These are phyloP conservation scores for Elsinoe ampelina DNA, from an alignment of 2,329 filamentous ascomycete genomes.

Conservation along the genomic window DNA sequence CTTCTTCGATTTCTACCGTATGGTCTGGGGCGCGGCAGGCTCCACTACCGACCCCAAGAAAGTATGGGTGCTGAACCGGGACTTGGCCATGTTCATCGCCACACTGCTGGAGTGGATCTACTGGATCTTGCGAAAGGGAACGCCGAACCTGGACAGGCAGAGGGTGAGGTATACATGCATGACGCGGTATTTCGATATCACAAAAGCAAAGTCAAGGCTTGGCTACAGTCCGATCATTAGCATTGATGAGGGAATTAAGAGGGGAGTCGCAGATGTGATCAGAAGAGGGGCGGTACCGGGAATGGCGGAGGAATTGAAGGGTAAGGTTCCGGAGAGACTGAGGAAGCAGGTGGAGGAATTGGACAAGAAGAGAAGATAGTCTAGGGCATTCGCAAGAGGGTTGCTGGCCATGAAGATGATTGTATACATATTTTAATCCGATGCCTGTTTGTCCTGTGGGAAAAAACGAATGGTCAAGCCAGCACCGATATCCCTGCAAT, in stretches of 20 bases:
- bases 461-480: no score
- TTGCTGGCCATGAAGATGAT: background rate
- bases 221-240: slow-evolving; percentile 60
- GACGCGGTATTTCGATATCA: slow-evolving; percentile 69
- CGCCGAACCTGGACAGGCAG: slow-evolving; percentile 37
- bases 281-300: slow-evolving; percentile 27
- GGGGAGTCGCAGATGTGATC: slow-evolving; percentile 35
- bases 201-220: slow-evolving; percentile 61
- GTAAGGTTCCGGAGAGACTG: slow-evolving; percentile 13
- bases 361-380: slow-evolving; percentile 17
- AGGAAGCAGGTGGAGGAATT: slow-evolving; percentile 1
- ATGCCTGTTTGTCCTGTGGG: no score
- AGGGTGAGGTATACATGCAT: slow-evolving; percentile 59
- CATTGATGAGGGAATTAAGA: slow-evolving; percentile 52
- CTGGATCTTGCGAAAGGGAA: slow-evolving; percentile 34
- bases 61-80: slow-evolving; percentile 36
- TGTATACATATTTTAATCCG: background rate
- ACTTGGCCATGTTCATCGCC: slow-evolving; percentile 34
- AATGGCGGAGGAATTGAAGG: slow-evolving; percentile 25
- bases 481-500: no score
- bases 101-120: slow-evolving; percentile 37
- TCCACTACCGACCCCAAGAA: slow-evolving; percentile 28
- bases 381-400: background rate
- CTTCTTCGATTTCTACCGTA: slow-evolving; percentile 43
- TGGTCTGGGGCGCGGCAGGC: slow-evolving; percentile 38